A percentile compares a stretch with the other conserved stretches of the same genome.
Evolutionary conservation across 2,329 filamentous ascomycete species (phyloP).

Genomic region (Penicillium sp.): DNA sequence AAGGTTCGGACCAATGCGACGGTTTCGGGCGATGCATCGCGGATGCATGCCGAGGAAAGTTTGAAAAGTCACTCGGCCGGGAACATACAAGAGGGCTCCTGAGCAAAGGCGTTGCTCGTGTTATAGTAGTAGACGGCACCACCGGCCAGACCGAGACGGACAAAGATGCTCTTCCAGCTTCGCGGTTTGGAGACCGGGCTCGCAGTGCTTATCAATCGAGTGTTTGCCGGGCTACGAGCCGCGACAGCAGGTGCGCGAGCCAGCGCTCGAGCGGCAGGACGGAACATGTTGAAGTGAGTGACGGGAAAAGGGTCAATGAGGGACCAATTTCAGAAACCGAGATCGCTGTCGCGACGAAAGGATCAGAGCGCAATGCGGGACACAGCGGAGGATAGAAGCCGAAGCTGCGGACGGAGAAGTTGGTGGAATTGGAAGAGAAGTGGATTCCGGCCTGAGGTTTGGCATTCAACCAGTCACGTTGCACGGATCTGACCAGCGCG

Average conservation of each 20-base stretch:
- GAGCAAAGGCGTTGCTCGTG: slow-evolving; percentile 79
- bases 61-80: slow-evolving; percentile 9
- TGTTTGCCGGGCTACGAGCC: slow-evolving; percentile 27
- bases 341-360: slow-evolving; percentile 6
- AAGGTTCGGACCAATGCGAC: slow-evolving; percentile 1
- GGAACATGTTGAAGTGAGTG: slow-evolving; percentile 43
- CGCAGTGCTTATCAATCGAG: slow-evolving; percentile 51
- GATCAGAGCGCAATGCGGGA: slow-evolving; percentile 9
- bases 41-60: slow-evolving; percentile 3
- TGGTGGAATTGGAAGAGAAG: slow-evolving; percentile 17
- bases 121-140: slow-evolving; percentile 90
- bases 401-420: slow-evolving; percentile 18
- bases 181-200: slow-evolving; percentile 57
- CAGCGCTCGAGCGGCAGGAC: slow-evolving; percentile 43
- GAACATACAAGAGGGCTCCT: slow-evolving; percentile 67
- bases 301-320: slow-evolving; percentile 7
- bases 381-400: slow-evolving; percentile 8
- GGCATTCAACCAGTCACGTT: slow-evolving; percentile 19
- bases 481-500: slow-evolving; percentile 10
- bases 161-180: slow-evolving; percentile 71
- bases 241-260: slow-evolving; percentile 34
- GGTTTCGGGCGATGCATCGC: slow-evolving; percentile 5
- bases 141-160: slow-evolving; percentile 69
- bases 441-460: slow-evolving; percentile 22
- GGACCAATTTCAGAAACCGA: neutral